Conservation (phyloP, 148 eudicot genomes). For the Rhododendron williamsianum region DNA sequence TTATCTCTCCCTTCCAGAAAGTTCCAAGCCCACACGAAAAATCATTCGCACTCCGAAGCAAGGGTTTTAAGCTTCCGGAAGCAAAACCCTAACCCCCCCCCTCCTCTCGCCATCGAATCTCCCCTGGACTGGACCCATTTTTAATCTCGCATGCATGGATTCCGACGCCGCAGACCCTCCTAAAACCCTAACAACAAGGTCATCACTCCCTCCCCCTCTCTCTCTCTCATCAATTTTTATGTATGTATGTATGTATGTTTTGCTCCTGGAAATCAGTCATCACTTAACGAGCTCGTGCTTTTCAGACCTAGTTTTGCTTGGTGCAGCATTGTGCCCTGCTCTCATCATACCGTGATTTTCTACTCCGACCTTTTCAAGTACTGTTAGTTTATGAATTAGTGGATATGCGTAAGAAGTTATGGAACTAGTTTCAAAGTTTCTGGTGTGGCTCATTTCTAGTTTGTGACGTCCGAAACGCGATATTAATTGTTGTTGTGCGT, state of each 20-base stretch:
- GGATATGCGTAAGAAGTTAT: neutral
- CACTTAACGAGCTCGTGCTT: no score
- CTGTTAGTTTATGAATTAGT: neutral
- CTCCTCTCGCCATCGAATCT: neutral
- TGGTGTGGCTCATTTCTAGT: neutral
- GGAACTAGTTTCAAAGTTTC: neutral
- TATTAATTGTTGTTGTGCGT: neutral
- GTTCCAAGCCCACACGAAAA: neutral
- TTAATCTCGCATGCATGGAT: slow-evolving; percentile 8
- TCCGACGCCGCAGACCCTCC: slow-evolving; percentile 3
- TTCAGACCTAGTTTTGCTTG: neutral
- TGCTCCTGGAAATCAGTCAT: neutral
- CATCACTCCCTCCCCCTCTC: neutral
- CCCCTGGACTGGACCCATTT: neutral
- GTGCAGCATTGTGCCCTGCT: neutral
- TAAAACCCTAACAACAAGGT: slow-evolving; percentile 17
- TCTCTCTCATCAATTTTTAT: neutral
- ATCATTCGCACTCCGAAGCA: neutral
- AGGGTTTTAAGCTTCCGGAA: neutral
- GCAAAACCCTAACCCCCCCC: neutral
- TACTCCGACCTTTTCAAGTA: neutral
- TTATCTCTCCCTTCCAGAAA: no score
- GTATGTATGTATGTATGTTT: no score
- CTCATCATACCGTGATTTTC: neutral
- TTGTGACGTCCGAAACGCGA: neutral